These are phyloP conservation scores for Prunus dulcis DNA, from an alignment of 306 rosid genomes.

Conservation along the genomic window DNA sequence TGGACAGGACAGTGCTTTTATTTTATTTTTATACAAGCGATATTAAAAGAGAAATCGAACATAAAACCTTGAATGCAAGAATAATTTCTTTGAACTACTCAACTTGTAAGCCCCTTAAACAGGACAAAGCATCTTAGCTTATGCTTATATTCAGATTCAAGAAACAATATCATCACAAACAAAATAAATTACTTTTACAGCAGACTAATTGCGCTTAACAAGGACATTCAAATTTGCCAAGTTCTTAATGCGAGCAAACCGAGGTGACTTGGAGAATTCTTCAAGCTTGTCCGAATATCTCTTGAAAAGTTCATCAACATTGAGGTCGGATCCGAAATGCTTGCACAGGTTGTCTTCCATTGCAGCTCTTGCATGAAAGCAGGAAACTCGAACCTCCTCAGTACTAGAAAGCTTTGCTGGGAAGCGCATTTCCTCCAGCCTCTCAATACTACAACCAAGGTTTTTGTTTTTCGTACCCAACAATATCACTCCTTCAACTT, in stretches of 20 bases:
- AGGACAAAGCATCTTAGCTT: too few species aligned
- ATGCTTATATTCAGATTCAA: too few species aligned
- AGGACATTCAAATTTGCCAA: slow-evolving; percentile 3
- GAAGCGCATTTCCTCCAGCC: background rate
- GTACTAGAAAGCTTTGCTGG: background rate
- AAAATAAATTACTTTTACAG: too few species aligned
- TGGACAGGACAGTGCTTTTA: too few species aligned
- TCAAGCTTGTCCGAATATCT: background rate
- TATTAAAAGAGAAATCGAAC: too few species aligned
- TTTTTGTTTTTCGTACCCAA: background rate
- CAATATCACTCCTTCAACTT: background rate
- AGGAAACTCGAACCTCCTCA: background rate
- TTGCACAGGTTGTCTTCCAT: background rate
- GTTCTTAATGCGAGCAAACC: background rate
- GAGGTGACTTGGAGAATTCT: background rate
- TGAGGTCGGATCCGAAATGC: slow-evolving; percentile 8
- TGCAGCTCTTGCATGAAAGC: slow-evolving; percentile 1
- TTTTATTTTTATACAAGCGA: too few species aligned
- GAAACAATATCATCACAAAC: too few species aligned
- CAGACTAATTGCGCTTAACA: slow-evolving; percentile 4
- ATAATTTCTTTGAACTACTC: too few species aligned
- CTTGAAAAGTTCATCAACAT: background rate
- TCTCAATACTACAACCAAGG: slow-evolving; percentile 1
- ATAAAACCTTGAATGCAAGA: too few species aligned
- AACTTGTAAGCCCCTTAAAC: too few species aligned